Evolutionary conservation across 768 basidiomycete species (phyloP).

Genomic region (Tulasnella sp.): DNA sequence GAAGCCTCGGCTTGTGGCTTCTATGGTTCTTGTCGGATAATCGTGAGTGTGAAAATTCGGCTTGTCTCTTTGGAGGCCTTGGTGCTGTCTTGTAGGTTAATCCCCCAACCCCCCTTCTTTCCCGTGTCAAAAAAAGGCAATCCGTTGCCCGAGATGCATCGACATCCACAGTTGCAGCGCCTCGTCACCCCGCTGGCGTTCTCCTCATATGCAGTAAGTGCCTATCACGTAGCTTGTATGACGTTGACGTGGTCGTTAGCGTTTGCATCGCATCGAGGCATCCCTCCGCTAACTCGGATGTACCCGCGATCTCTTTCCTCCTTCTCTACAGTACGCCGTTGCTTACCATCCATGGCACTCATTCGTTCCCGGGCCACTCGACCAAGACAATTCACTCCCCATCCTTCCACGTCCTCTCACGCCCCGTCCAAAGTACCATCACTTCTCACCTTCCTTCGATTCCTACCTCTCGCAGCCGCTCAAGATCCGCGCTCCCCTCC

Average conservation of each 20-base stretch:
- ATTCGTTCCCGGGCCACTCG: background rate
- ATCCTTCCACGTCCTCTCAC: slow-evolving; percentile 9
- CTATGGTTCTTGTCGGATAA: slow-evolving; percentile 47
- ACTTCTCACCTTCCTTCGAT: background rate
- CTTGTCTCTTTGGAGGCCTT: background rate
- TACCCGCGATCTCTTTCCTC: background rate
- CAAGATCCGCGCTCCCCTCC: slow-evolving; percentile 2
- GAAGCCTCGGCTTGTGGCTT: slow-evolving; percentile 50
- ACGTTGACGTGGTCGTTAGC: no score
- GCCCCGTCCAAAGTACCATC: slow-evolving; percentile 2
- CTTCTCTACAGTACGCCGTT: slow-evolving; percentile 9
- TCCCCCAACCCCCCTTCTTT: background rate
- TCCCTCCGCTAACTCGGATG: background rate
- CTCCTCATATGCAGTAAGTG: slow-evolving; percentile 10
- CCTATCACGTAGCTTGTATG: no score
- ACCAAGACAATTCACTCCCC: background rate
- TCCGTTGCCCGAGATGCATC: slow-evolving; percentile 6
- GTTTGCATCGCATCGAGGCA: background rate
- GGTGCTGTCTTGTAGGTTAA: background rate
- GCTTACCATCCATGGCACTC: slow-evolving; percentile 2
- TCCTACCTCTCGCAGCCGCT: slow-evolving; percentile 8
- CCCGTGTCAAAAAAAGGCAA: background rate
- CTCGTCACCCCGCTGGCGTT: slow-evolving; percentile 6
- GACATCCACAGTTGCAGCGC: slow-evolving; percentile 1
- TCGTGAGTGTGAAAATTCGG: slow-evolving; percentile 30